A percentile compares a stretch with the other conserved stretches of the same genome.
phyloP scores from a whole-genome alignment of 371 early-diverging fungal genomes.

The Coemansia linderi region DNA sequence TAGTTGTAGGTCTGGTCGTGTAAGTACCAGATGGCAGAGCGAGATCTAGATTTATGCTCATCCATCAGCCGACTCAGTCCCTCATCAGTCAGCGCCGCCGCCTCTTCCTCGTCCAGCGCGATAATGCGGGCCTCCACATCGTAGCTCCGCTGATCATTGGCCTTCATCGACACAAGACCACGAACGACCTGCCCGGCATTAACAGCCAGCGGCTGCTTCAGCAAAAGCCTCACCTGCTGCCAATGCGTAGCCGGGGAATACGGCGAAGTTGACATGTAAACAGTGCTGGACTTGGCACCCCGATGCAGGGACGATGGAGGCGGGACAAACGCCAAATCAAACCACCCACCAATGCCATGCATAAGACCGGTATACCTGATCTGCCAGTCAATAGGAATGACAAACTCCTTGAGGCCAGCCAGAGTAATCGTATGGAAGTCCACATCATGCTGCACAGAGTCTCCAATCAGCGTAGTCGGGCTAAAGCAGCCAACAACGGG shows the following conservation, averaged over 20 bases:
- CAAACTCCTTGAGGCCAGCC: constrained; percentile 75
- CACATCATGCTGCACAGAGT: constrained; percentile 60
- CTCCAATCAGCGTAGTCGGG: constrained; percentile 76
- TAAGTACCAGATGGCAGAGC: constrained; percentile 81
- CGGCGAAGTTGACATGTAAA: constrained; percentile 80
- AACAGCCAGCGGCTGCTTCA: constrained; percentile 92
- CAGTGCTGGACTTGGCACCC: constrained; percentile 34
- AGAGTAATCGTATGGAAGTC: constrained; percentile 84
- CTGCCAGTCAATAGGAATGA: constrained; percentile 83
- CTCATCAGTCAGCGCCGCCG: constrained; percentile 23
- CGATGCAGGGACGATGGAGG: constrained; percentile 53
- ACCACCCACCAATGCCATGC: constrained; percentile 98
- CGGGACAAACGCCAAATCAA: constrained; percentile 80
- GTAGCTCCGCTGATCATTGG: constrained; percentile 91
- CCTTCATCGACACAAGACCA: constrained; percentile 84
- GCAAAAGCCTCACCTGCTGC: constrained; percentile 95
- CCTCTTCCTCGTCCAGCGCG: constrained; percentile 39
- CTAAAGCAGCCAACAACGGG: constrained; percentile 95
- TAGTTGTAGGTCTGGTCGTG: constrained; percentile 94
- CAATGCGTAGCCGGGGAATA: constrained; percentile 90
- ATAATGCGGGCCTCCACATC: constrained; percentile 73
- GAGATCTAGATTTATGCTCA: constrained; percentile 50
- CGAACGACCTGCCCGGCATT: constrained; percentile 83
- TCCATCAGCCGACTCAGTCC: constrained; percentile 41
- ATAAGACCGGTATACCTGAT: constrained; percentile 85